Conservation (phyloP, 2,329 filamentous ascomycete species). For the Fusarium sp. region DNA sequence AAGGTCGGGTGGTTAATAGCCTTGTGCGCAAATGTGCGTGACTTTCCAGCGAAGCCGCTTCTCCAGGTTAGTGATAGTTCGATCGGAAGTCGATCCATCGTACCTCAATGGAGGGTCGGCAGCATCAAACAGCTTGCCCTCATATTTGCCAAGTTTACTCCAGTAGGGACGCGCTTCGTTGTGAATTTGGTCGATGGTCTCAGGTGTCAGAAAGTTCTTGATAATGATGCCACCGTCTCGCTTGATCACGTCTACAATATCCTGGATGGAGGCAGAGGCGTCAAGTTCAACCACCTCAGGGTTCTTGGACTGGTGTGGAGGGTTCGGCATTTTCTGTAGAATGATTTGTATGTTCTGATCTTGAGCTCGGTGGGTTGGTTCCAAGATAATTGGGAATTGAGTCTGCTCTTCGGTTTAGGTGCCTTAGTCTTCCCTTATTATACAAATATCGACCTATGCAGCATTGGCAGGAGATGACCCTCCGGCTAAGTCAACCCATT, state of each 20-base stretch:
- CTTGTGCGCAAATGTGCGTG: constrained; percentile 11
- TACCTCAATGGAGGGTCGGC: constrained; percentile 14
- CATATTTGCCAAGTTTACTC: constrained; percentile 1
- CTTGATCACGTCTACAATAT: constrained; percentile 8
- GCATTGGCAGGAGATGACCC: no score
- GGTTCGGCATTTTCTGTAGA: constrained; percentile 14
- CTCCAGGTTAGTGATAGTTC: no score
- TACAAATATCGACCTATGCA: no score
- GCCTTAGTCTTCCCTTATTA: no score
- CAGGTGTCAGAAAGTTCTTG: constrained; percentile 15
- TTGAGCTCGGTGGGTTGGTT: no score
- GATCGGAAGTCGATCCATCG: neutral
- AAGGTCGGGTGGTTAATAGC: constrained; percentile 12
- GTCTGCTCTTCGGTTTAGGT: no score
- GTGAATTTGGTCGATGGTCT: constrained; percentile 9
- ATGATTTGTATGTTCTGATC: no score
- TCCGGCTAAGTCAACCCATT: neutral
- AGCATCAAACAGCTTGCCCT: constrained; percentile 8
- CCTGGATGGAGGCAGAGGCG: constrained; percentile 2
- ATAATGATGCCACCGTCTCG: constrained; percentile 19
- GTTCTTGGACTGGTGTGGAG: constrained; percentile 13
- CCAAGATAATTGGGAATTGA: neutral
- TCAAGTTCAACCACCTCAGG: constrained; percentile 13
- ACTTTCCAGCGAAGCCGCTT: constrained; percentile 18
- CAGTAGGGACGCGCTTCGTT: constrained; percentile 10